These are phyloP conservation scores for Sporisorium sorghi DNA, from an alignment of 1,284 basidiomycete genomes.

Conservation along the genomic window DNA sequence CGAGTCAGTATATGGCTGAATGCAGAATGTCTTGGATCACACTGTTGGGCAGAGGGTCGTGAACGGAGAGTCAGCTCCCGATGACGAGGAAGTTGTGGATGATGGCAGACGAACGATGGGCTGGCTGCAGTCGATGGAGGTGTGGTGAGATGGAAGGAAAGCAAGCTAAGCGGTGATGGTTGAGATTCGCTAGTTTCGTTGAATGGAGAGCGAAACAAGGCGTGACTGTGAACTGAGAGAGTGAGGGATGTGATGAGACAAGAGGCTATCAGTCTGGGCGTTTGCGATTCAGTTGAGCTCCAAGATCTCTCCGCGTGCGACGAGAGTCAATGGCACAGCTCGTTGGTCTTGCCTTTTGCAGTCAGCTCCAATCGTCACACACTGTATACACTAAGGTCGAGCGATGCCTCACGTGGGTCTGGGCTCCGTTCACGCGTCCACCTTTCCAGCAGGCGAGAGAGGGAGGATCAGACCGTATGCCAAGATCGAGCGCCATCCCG, in stretches of 20 bases:
- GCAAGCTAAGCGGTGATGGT: no score
- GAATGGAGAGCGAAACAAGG: no score
- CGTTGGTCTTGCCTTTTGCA: neutral
- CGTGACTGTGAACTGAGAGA: neutral
- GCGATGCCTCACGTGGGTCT: neutral
- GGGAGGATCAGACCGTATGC: neutral
- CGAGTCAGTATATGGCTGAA: no score
- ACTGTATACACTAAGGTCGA: no score
- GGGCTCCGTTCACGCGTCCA: slow-evolving; percentile 2
- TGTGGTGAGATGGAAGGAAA: neutral
- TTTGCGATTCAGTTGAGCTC: neutral
- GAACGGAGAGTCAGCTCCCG: slow-evolving; percentile 27
- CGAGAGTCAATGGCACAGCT: neutral
- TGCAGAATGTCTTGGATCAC: no score
- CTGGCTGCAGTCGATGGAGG: neutral
- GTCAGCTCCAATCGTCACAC: neutral
- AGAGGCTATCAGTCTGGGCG: neutral
- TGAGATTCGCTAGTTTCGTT: no score
- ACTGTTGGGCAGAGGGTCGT: no score
- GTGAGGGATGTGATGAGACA: neutral
- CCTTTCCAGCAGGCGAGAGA: neutral
- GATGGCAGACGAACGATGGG: neutral
- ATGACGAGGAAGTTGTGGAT: neutral
- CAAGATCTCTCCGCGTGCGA: neutral
- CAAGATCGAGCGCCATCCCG: neutral